Base-by-base conservation (phyloP, 2,329 filamentous ascomycete species). In the Aspergillus fijiensis region DNA sequence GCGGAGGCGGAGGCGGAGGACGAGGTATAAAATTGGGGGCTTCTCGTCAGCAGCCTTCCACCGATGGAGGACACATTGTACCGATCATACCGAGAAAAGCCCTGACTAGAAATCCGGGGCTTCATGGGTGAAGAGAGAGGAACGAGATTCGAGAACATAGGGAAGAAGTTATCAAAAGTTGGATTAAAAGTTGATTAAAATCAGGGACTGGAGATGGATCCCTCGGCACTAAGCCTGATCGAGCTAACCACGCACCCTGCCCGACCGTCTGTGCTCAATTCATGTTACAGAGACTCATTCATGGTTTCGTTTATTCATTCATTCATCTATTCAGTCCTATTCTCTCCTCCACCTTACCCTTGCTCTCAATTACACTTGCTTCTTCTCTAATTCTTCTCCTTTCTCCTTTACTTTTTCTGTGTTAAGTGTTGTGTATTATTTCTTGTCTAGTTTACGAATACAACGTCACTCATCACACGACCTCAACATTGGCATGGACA, bases 11-110 rank as follows among this genome's bases (percentile, higher is more conserved):
- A 56, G 51, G 66, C 65, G 11, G 67, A 63, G 45, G 64, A 61
- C 14, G 65, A 67, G 47, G 65, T 67, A 68, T 69, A 65, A 45
- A 67, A 67, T 60, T 62, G 61, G 31, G 54, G 61, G 55, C 60
- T 57, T 16, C 55, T 63, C 59, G 49, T 52, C n/a, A 61, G 49
- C 51, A 59, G 54, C 56, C 62, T 62, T 25, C 51, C 33, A 33
- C 51, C 50, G 48, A 60, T 51, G 59, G 63, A 61, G 23, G 64
- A 54, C 42, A 60, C 51, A 51, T 62, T 62, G 65, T 66, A 68
- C 56, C 60, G 58, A 48, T 62, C 62, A 64, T 66, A 68, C 56
- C 60, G 57, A 48, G 42, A 56, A 48, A 59, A 63, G 57, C 60
- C 58, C 54, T 51, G 57, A 45, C 45, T 29, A 11, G 49, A 52